Conservation (phyloP, 495 filamentous ascomycete genomes). For the Hyaloscypha finlandica region DNA sequence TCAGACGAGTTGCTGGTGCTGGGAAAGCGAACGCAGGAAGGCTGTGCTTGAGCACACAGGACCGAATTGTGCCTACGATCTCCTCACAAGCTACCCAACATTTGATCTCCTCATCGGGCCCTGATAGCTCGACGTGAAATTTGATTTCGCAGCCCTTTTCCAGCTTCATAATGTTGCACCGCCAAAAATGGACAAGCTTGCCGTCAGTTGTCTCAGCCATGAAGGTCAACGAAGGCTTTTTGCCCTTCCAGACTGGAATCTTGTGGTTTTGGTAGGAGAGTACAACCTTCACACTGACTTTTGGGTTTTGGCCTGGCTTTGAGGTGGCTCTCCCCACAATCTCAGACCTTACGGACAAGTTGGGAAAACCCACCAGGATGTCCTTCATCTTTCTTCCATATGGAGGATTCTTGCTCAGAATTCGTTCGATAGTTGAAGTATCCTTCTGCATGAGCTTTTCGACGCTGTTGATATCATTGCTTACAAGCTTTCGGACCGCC, state of each 20-base stretch:
- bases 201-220: conserved; percentile 78
- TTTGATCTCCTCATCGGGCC: conserved; percentile 56
- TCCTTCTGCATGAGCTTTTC: conserved; percentile 70
- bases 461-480: conserved; percentile 69
- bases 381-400: conserved; percentile 73
- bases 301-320: conserved; percentile 21
- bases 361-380: conserved; percentile 70
- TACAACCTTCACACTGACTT: conserved; percentile 61
- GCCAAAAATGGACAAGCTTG: conserved; percentile 72
- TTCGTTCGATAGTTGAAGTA: conserved; percentile 70
- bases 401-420: conserved; percentile 78
- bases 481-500: conserved; percentile 73
- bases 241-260: conserved; percentile 60
- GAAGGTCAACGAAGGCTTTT: conserved; percentile 68
- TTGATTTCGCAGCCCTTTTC: conserved; percentile 61
- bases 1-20: background rate
- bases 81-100: conserved; percentile 88
- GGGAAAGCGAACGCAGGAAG: conserved; percentile 60
- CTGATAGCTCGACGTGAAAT: conserved; percentile 60
- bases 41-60: conserved; percentile 61
- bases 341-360: conserved; percentile 56
- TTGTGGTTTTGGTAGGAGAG: conserved; percentile 75
- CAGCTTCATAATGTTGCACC: conserved; percentile 69
- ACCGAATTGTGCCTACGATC: conserved; percentile 78
- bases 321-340: conserved; percentile 39